Conservation (phyloP, 192 early-diverging fungal species). For the Haplosporangium gracile region DNA sequence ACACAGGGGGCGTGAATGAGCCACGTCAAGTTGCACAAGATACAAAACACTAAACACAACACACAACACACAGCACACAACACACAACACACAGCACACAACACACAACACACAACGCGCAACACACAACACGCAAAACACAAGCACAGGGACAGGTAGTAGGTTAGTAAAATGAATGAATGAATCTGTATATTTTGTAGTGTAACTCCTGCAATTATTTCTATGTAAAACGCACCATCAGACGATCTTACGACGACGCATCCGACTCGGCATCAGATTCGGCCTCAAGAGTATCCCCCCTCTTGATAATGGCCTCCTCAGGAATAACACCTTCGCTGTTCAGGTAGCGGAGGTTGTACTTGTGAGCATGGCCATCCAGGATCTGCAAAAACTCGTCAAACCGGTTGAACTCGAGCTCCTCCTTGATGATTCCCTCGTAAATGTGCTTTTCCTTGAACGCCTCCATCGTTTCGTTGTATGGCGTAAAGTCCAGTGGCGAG, state of each 20-base stretch:
- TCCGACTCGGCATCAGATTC: conserved; percentile 43
- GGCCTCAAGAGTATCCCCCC: conserved; percentile 39
- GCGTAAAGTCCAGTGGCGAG: conserved; percentile 68
- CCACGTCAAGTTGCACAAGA: conserved; percentile 1
- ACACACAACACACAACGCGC: not conserved
- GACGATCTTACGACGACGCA: conserved; percentile 17
- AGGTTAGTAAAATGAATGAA: too few relatives aligned
- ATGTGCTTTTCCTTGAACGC: conserved; percentile 92
- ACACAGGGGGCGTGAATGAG: not conserved
- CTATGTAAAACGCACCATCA: not conserved
- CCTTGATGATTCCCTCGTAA: conserved; percentile 82
- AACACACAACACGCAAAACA: not conserved
- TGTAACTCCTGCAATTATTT: not conserved
- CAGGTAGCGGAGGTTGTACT: conserved; percentile 72
- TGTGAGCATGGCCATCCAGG: conserved; percentile 65
- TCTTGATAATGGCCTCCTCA: conserved; percentile 53
- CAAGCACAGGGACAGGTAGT: not conserved
- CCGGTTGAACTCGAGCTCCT: conserved; percentile 76
- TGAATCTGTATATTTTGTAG: not conserved
- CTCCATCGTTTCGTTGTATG: conserved; percentile 78
- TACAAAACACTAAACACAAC: not conserved
- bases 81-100: not conserved
- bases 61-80: not conserved
- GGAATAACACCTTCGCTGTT: conserved; percentile 71
- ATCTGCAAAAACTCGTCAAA: conserved; percentile 74